Evolutionary conservation across 129 eudicot species (phyloP), one percentile per base, ranked within the genome.

Genomic region (Flaveria linearis): DNA sequence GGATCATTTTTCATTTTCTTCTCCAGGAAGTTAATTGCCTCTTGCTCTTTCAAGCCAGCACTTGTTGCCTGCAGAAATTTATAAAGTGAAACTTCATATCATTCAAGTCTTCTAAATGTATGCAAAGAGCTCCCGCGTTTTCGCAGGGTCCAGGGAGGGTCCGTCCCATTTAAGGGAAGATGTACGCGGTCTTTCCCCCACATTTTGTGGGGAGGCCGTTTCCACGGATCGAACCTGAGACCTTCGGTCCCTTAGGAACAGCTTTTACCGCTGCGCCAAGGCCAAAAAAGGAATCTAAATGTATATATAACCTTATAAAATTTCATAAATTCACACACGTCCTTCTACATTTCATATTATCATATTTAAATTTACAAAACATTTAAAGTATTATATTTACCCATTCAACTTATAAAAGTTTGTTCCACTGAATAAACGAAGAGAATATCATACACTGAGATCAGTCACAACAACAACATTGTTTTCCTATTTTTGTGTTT

Each of bases 1-100:
- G 97, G 97, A 76, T 94, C 96, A 81, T 89, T 91, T 82, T 94
- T 94, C 99, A 94, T 94, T 83, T 91, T 94, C 97, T 94, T 94
- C 86, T 94, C 99, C 23, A 94, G 73, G 51, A 94, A 94, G 68
- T 94, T 91, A 28, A 94, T 91, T 11, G 99, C 99, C 81, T 94
- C 99, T 85, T 94, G 99, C 77, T 94, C 99, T 82, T 94, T 94
- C 61, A 78, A 77, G 65, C 99, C 99, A 70, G 97, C 99, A 87
- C 99, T 94, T 78, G 99, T 94, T 78, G 99, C 99, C 99, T 91
- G 84, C 39, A 75, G 68, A 81, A 30, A 0, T 20, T 26, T 9
- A 15, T 30, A 68, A 15, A 41, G 30, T n/a, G 43, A 43, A 58
- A 39, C 39, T 50, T 76, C 22, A 60, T 43, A 78, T 70, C 76